phyloP scores from a whole-genome alignment of 2,329 filamentous ascomycete species.

The Cladosporium sp. region DNA sequence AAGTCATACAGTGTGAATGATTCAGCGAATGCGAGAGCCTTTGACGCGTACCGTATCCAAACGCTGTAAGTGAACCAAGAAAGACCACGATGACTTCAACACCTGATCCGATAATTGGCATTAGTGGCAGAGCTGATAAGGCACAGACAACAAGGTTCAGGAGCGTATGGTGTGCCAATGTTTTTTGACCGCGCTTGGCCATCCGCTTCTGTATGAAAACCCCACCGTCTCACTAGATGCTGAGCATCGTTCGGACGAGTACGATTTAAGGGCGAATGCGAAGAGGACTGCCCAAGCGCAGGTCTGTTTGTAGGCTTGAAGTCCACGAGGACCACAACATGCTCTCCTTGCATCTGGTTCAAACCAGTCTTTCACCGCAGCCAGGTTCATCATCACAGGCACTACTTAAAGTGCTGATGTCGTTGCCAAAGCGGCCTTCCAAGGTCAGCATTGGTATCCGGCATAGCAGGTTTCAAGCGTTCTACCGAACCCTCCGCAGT shows the following conservation, averaged over 20 bases:
- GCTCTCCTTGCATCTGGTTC: conserved; percentile 34
- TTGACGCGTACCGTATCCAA: conserved; percentile 23
- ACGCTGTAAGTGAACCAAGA: conserved; percentile 6
- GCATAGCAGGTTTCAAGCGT: conserved; percentile 30
- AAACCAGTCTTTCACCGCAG: conserved; percentile 13
- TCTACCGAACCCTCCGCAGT: conserved; percentile 15
- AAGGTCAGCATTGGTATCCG: conserved; percentile 29
- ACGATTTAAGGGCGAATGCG: conserved; percentile 29
- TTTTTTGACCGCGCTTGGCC: conserved; percentile 25
- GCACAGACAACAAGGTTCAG: conserved; percentile 21
- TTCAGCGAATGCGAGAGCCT: conserved; percentile 10
- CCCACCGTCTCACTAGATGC: conserved; percentile 53
- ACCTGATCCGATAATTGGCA: conserved; percentile 3
- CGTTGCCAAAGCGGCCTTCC: conserved; percentile 20
- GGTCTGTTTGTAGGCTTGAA: conserved; percentile 42
- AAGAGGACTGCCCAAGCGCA: conserved; percentile 27
- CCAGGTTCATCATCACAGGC: conserved; percentile 18
- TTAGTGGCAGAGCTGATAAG: conserved; percentile 14
- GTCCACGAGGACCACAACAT: conserved; percentile 19
- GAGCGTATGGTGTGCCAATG: conserved; percentile 27
- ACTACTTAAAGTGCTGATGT: conserved; percentile 31
- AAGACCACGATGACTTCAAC: neutral
- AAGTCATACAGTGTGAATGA: conserved; percentile 6
- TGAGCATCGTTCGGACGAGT: conserved; percentile 57
- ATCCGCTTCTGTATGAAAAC: conserved; percentile 40